phyloP scores from a whole-genome alignment of 129 eudicot species.

The Flaveria sonorensis region DNA sequence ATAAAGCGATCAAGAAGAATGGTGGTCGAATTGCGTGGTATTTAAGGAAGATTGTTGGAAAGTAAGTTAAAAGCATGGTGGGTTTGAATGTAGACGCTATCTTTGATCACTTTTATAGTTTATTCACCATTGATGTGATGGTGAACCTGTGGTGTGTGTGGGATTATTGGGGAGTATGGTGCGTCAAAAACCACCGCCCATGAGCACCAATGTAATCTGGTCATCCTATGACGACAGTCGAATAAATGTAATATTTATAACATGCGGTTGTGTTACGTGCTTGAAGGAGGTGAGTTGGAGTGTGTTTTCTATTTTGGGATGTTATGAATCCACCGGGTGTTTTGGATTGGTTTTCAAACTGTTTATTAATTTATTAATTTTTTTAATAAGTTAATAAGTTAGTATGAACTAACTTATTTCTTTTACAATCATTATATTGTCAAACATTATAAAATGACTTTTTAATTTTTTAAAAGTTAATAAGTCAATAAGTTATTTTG shows the following conservation, averaged over 20 bases:
- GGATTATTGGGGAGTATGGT: constrained; percentile 1
- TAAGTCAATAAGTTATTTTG: too few relatives aligned
- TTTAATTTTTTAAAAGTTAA: too few relatives aligned
- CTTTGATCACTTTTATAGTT: constrained; percentile 24
- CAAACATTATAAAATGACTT: too few relatives aligned
- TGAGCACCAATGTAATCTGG: constrained; percentile 29
- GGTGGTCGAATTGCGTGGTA: neutral
- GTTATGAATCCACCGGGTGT: too few relatives aligned
- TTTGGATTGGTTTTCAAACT: too few relatives aligned
- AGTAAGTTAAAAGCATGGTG: constrained; percentile 20
- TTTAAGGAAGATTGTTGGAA: constrained; percentile 29
- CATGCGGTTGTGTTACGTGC: constrained; percentile 24
- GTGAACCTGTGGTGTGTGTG: neutral
- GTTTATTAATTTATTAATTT: too few relatives aligned
- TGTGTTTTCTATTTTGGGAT: neutral
- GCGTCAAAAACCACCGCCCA: constrained; percentile 39
- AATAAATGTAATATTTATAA: constrained; percentile 12
- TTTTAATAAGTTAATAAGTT: too few relatives aligned
- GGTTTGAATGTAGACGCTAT: constrained; percentile 23
- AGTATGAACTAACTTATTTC: too few relatives aligned
- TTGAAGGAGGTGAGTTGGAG: neutral
- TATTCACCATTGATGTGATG: constrained; percentile 21
- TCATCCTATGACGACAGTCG: constrained; percentile 15
- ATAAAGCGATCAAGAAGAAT: constrained; percentile 7
- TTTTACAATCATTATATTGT: too few relatives aligned